phyloP scores from a whole-genome alignment of 2,329 filamentous ascomycete genomes.

The Ceratocystis variospora region DNA sequence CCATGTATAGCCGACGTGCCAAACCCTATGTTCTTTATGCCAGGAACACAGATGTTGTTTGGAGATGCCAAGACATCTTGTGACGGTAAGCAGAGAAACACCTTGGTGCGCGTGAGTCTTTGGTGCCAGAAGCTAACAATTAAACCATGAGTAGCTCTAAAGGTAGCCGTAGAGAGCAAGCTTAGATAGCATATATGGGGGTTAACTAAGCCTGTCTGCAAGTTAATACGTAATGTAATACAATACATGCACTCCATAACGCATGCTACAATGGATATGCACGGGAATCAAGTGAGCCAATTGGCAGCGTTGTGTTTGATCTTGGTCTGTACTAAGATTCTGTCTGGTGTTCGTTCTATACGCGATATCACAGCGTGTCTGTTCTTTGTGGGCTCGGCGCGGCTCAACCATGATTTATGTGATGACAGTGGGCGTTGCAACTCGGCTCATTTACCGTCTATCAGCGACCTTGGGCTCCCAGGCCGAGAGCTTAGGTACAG shows the following conservation, averaged over 20 bases:
- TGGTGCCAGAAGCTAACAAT: neutral
- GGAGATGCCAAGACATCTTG: conserved; percentile 76
- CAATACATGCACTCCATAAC: neutral
- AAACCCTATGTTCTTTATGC: conserved; percentile 91
- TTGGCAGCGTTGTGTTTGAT: too few species aligned
- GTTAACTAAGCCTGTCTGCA: neutral
- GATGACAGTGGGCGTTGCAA: neutral
- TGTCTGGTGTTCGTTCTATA: neutral
- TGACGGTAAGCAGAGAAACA: conserved; percentile 44
- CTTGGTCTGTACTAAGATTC: neutral
- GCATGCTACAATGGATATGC: neutral
- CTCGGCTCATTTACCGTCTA: conserved; percentile 20
- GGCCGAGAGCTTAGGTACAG: conserved; percentile 39
- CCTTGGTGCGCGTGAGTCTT: neutral
- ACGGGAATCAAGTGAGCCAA: too few species aligned
- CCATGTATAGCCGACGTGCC: conserved; percentile 57
- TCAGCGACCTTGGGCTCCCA: conserved; percentile 35
- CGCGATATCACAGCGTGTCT: conserved; percentile 8
- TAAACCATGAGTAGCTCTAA: conserved; percentile 26
- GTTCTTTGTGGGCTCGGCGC: conserved; percentile 7
- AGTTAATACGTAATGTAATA: neutral
- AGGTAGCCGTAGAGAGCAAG: conserved; percentile 29
- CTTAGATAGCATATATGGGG: neutral
- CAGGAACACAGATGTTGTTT: conserved; percentile 80
- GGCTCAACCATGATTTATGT: neutral